Evolutionary conservation across 306 rosid species (phyloP).

Genomic region (Lithocarpus polystachyus): DNA sequence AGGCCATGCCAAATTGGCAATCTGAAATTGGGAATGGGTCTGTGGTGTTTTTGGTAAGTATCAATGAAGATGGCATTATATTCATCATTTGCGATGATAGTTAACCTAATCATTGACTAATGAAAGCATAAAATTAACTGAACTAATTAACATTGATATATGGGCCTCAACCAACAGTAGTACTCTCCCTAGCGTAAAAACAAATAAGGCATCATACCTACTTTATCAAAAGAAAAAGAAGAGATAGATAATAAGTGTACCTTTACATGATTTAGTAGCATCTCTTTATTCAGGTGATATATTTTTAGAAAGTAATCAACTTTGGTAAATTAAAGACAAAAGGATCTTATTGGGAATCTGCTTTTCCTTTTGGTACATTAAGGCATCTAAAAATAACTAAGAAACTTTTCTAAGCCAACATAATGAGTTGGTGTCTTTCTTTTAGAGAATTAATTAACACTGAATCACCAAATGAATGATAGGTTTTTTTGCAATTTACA

Average conservation of each 20-base stretch:
- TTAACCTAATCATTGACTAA: not conserved
- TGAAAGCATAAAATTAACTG: not conserved
- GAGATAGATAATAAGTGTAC: not conserved
- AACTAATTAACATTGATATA: not conserved
- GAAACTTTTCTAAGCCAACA: not conserved
- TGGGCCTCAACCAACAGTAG: not conserved
- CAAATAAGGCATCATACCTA: not conserved
- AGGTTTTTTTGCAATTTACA: not conserved
- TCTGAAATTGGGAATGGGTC: not conserved
- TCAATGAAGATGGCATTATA: not conserved
- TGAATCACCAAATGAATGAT: not conserved
- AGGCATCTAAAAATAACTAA: not conserved
- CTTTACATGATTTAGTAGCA: not conserved
- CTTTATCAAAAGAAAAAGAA: not conserved
- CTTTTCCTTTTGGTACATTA: conserved; percentile 8
- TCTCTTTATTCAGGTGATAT: not conserved
- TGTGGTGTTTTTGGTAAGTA: not conserved
- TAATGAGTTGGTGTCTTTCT: not conserved
- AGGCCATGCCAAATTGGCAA: too few relatives aligned
- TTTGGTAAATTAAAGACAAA: not conserved
- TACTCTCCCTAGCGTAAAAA: not conserved
- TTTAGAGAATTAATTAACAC: not conserved
- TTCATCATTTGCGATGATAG: not conserved
- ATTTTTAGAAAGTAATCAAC: not conserved
- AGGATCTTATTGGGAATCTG: conserved; percentile 13